Conservation (phyloP, 345 rosid species). For the Corchorus capsularis region DNA sequence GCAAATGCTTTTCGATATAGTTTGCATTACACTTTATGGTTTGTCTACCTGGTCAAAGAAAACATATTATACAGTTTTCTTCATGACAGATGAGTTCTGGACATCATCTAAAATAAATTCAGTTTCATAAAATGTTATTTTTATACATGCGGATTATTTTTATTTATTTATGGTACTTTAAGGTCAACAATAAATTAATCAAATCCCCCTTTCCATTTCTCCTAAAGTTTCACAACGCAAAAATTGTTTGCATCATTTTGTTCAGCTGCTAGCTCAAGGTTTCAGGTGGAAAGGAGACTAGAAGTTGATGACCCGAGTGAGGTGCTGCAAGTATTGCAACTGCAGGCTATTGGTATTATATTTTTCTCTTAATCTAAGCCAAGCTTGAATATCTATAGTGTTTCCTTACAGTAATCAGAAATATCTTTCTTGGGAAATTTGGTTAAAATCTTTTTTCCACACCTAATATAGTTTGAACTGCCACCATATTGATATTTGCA, state of each 20-base stretch:
- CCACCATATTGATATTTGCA: not conserved
- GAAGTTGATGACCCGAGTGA: conserved; percentile 46
- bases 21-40: not conserved
- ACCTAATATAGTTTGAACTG: not conserved
- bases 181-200: not conserved
- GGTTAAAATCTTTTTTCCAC: not conserved
- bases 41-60: not conserved
- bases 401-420: not conserved
- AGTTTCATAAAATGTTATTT: not conserved
- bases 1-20: not conserved
- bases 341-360: conserved; percentile 52
- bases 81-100: not conserved
- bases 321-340: conserved; percentile 46
- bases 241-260: conserved; percentile 24
- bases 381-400: not conserved
- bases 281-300: conserved; percentile 41
- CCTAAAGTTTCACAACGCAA: not conserved
- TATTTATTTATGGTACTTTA: not conserved
- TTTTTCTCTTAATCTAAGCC: not conserved
- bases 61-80: conserved; percentile 1
- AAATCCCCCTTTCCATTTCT: not conserved
- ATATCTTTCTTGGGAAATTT: not conserved
- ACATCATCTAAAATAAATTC: not conserved
- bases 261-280: conserved; percentile 37
- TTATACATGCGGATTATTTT: not conserved